Conservation (phyloP, 352 stramenopile species). For the Pythium apleroticum region DNA sequence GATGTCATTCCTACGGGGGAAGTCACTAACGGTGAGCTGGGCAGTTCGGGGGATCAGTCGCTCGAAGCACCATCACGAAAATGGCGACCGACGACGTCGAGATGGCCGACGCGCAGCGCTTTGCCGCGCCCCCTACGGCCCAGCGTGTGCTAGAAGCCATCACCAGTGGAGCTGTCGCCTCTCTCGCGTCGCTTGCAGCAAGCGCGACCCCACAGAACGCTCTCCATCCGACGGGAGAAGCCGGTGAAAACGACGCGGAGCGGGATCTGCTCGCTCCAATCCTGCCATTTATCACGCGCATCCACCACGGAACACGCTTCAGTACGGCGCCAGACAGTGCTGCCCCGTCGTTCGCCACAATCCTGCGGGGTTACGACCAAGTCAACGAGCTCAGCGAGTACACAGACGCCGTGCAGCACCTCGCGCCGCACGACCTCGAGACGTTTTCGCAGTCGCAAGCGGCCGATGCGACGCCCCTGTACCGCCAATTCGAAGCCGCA, state of each 20-base stretch:
- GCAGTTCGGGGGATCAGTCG: not conserved
- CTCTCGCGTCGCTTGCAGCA: constrained; percentile 9
- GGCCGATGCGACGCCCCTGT: constrained; percentile 21
- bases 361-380: constrained; percentile 37
- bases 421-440: constrained; percentile 22
- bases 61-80: not conserved
- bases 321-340: not conserved
- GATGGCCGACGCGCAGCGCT: constrained; percentile 17
- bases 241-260: constrained; percentile 11
- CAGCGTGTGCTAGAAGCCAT: constrained; percentile 5
- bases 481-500: constrained; percentile 54
- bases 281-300: constrained; percentile 47
- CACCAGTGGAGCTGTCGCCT: constrained; percentile 1
- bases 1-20: not conserved
- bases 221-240: not conserved
- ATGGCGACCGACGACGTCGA: constrained; percentile 21
- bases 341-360: constrained; percentile 6
- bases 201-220: not conserved
- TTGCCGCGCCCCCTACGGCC: not conserved
- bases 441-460: not conserved
- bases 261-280: constrained; percentile 36
- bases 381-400: constrained; percentile 49
- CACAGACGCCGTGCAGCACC: constrained; percentile 30
- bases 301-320: constrained; percentile 29
- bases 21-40: constrained; percentile 6